Base-by-base conservation (phyloP, 2,329 filamentous ascomycete species). In the Trichoderma cornu-damae region DNA sequence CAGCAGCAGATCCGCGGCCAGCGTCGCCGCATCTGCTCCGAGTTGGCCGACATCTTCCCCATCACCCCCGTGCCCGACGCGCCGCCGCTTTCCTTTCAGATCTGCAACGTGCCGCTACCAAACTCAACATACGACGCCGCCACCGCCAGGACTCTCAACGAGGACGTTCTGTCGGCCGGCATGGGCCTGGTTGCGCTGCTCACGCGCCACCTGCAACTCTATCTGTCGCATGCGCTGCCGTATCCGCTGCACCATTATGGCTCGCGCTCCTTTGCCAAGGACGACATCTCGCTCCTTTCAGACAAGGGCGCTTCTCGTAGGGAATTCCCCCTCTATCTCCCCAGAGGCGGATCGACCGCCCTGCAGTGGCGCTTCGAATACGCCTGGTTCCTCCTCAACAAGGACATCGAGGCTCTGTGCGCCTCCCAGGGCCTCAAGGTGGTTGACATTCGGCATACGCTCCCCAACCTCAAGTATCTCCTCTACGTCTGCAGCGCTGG, bases 351-450 rank as follows among this genome's bases (percentile, higher is more conserved):
- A 72, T 88, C 75, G n/a, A 80, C 67, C 0, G 81, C 83, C 2
- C 84, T 90, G 0, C 84, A 91, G 44, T 97, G 93, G 75, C 86
- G 93, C 2, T 97, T 97, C 71, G 93, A 97, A 66, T 99, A 97
- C 70, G 94, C 80, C 9, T 94, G 96, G 68, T 99, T 97, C 66
- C 76, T 97, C n/a, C 80, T 99, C 12, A 97, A 97, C 75, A 96
- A 97, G 73, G 79, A 97, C 67, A 92, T 99, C 57, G 92, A 97
- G 65, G 73, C 78, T 0, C 75, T 87, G 3, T 86, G 83, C 59
- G 74, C 77, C 3, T 77, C 79, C 1, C 85, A 91, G 62, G 87
- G 87, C 0, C 76, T 96, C 11, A 85, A 87, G 46, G 86, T 96
- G 1, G 81, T 96, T 61, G 94, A 99, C 67, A 90, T 96, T 16